These are phyloP conservation scores for Metschnikowia bowlesiae DNA, from an alignment of 805 yeast genomes.

Conservation along the genomic window DNA sequence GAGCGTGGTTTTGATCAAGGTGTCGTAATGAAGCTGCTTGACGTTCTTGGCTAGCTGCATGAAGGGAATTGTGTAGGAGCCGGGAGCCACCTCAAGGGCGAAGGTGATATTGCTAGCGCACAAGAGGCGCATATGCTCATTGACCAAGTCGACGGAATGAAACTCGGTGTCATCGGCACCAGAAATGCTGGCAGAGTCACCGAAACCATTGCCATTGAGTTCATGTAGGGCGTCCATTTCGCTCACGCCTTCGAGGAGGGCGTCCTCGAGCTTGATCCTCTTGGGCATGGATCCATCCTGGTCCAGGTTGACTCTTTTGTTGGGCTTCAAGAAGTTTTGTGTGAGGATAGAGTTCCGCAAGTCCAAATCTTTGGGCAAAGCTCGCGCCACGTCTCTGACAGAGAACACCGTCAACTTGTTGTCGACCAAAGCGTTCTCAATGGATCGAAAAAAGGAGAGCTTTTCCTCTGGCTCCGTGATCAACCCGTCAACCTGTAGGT, in stretches of 20 bases:
- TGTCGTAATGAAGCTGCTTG: slow-evolving; percentile 50
- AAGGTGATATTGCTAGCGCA: slow-evolving; percentile 53
- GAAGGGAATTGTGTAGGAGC: slow-evolving; percentile 62
- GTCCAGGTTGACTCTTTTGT: slow-evolving; percentile 10
- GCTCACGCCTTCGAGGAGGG: neutral
- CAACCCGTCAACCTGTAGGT: slow-evolving; percentile 43
- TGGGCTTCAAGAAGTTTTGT: slow-evolving; percentile 38
- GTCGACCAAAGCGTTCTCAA: slow-evolving; percentile 33
- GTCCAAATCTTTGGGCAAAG: slow-evolving; percentile 39
- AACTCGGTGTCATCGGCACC: slow-evolving; percentile 13
- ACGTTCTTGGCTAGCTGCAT: slow-evolving; percentile 44
- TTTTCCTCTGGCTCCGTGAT: slow-evolving; percentile 47
- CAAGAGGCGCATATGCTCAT: slow-evolving; percentile 67
- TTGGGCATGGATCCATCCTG: slow-evolving; percentile 18
- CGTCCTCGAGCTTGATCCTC: slow-evolving; percentile 40
- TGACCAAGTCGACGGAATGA: slow-evolving; percentile 35
- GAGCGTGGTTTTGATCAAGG: slow-evolving; percentile 53
- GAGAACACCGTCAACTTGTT: slow-evolving; percentile 33
- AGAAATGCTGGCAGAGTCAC: slow-evolving; percentile 4
- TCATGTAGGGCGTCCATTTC: slow-evolving; percentile 20
- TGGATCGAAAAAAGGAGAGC: slow-evolving; percentile 19
- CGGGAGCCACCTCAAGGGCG: slow-evolving; percentile 50
- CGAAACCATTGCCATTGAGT: slow-evolving; percentile 12
- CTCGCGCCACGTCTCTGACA: slow-evolving; percentile 30
- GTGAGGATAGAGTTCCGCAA: slow-evolving; percentile 44